phyloP scores from a whole-genome alignment of 805 yeast species.

The Groenewaldozyma tartarivorans region DNA sequence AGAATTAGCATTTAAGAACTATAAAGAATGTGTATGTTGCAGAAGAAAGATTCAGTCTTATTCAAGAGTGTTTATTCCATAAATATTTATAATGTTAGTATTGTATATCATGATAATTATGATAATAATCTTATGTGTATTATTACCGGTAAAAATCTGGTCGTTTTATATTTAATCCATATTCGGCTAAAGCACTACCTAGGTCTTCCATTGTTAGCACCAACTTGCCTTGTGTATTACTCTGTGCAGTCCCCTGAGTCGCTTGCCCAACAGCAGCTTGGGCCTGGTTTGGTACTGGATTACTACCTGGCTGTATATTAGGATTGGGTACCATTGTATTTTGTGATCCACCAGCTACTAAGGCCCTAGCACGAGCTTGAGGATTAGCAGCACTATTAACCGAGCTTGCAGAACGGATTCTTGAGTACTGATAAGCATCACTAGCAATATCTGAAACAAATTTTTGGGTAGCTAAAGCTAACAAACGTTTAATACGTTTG shows the following conservation, averaged over 20 bases:
- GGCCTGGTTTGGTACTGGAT: neutral
- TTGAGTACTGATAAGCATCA: slow-evolving; percentile 91
- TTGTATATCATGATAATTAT: no score
- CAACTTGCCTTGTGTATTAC: slow-evolving; percentile 57
- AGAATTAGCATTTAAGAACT: slow-evolving; percentile 60
- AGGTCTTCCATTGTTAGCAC: slow-evolving; percentile 89
- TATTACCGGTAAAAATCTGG: slow-evolving; percentile 84
- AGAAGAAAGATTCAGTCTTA: slow-evolving; percentile 62
- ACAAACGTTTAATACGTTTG: slow-evolving; percentile 63
- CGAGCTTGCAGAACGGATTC: slow-evolving; percentile 81
- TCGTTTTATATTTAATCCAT: slow-evolving; percentile 79
- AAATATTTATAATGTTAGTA: slow-evolving; percentile 6
- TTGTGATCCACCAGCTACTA: slow-evolving; percentile 52
- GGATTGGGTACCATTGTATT: slow-evolving; percentile 29
- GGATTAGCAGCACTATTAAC: slow-evolving; percentile 83
- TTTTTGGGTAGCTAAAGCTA: slow-evolving; percentile 94
- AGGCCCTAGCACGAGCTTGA: slow-evolving; percentile 72
- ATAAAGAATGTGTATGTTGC: slow-evolving; percentile 78
- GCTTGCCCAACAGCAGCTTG: neutral
- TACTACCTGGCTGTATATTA: neutral
- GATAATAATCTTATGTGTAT: neutral
- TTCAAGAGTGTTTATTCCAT: slow-evolving; percentile 51
- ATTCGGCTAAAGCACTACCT: slow-evolving; percentile 86
- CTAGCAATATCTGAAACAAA: slow-evolving; percentile 90
- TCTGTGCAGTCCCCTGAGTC: neutral